phyloP scores from a whole-genome alignment of 768 basidiomycete genomes.

The Butyriboletus loyo region DNA sequence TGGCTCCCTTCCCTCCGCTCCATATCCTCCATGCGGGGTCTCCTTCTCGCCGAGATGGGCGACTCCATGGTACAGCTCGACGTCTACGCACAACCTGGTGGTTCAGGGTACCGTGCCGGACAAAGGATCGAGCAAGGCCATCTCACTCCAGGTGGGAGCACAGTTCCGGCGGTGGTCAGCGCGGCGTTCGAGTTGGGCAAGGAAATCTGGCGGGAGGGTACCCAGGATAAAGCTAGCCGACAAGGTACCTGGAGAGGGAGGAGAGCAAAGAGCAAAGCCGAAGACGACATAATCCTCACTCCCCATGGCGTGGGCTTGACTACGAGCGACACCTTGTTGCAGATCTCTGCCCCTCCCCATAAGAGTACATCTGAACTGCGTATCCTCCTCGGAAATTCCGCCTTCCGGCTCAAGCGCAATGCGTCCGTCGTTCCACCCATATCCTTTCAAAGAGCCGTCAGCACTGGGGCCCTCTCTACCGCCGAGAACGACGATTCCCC shows the following conservation, averaged over 20 bases:
- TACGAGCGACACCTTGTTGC: conserved; percentile 53
- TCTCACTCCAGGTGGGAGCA: conserved; percentile 31
- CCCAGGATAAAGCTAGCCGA: not conserved
- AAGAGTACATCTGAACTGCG: conserved; percentile 57
- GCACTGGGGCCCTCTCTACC: conserved; percentile 1
- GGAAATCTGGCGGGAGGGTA: conserved; percentile 22
- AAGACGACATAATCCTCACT: conserved; percentile 4
- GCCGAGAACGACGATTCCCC: conserved; percentile 11
- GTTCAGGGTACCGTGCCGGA: conserved; percentile 40
- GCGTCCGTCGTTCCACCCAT: conserved; percentile 41
- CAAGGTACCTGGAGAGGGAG: conserved; percentile 17
- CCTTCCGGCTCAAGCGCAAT: conserved; percentile 53
- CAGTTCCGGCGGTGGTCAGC: conserved; percentile 9
- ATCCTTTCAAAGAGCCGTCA: conserved; percentile 6
- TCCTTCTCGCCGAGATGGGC: conserved; percentile 46
- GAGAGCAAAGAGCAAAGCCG: conserved; percentile 5
- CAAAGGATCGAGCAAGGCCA: conserved; percentile 35
- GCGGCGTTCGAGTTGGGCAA: conserved; percentile 15
- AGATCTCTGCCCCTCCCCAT: conserved; percentile 44
- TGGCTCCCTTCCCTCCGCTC: conserved; percentile 33
- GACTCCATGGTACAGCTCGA: conserved; percentile 47
- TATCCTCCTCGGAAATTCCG: conserved; percentile 59
- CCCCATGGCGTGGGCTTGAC: conserved; percentile 30
- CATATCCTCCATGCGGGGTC: conserved; percentile 43
- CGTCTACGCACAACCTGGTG: conserved; percentile 30